These are phyloP conservation scores for Coniochaeta sp. DNA, from an alignment of 2,329 filamentous ascomycete genomes.

Conservation along the genomic window DNA sequence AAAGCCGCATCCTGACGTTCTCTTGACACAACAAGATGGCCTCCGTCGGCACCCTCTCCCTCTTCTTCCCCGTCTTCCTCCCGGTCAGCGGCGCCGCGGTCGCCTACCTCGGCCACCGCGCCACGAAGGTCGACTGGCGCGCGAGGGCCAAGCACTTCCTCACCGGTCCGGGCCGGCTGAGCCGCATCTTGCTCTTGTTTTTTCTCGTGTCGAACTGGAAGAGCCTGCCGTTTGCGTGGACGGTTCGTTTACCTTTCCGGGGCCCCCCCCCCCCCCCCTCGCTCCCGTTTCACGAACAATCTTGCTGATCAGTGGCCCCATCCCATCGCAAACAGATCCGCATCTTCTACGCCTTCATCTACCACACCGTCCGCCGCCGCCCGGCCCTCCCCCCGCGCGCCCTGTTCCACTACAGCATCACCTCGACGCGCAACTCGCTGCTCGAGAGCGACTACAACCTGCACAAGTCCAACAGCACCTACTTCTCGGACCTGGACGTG, in stretches of 20 bases:
- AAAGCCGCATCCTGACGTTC: neutral
- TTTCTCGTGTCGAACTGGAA: conserved; percentile 63
- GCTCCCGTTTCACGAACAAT: neutral
- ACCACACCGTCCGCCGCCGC: conserved; percentile 16
- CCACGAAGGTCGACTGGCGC: conserved; percentile 36
- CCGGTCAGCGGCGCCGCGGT: conserved; percentile 32
- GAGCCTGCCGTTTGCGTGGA: conserved; percentile 69
- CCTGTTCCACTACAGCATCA: conserved; percentile 28
- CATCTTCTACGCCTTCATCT: conserved; percentile 25
- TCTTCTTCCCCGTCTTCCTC: conserved; percentile 32
- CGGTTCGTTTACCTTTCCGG: conserved; percentile 48
- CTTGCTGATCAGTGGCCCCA: neutral
- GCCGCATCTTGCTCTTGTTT: conserved; percentile 43
- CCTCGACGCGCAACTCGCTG: conserved; percentile 19
- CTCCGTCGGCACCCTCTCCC: conserved; percentile 20
- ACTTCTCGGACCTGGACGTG: conserved; percentile 81
- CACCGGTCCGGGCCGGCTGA: conserved; percentile 46
- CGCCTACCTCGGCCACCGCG: conserved; percentile 34
- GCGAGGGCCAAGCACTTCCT: conserved; percentile 33
- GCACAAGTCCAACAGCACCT: conserved; percentile 52
- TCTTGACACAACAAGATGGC: conserved; percentile 13
- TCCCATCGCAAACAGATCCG: conserved; percentile 17
- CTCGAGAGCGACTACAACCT: conserved; percentile 32
- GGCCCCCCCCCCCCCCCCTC: neutral
- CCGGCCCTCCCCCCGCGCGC: conserved; percentile 18